A percentile compares a stretch with the other conserved stretches of the same genome.
Evolutionary conservation across 129 eudicot genomes (phyloP).

Genomic region (Helianthus tuberosus): DNA sequence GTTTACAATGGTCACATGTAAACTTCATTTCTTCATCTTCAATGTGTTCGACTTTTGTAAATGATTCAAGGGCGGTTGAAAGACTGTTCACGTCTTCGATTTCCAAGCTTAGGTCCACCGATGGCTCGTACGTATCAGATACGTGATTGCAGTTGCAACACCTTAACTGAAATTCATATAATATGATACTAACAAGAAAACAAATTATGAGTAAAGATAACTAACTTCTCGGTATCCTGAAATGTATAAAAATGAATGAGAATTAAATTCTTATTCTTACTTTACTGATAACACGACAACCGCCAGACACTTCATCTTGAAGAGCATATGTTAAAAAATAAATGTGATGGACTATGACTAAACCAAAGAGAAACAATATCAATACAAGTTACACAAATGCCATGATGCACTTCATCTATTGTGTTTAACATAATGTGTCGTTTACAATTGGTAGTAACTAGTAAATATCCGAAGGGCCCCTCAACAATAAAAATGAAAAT

Average conservation of each 20-base stretch:
- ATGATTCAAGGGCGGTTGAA: constrained; percentile 70
- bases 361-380: background rate
- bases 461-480: background rate
- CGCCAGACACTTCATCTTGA: constrained; percentile 8
- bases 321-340: background rate
- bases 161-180: constrained; percentile 52
- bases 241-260: background rate
- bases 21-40: constrained; percentile 78
- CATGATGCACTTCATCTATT: background rate
- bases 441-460: background rate
- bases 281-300: constrained; percentile 72
- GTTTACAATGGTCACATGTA: constrained; percentile 86
- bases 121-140: constrained; percentile 85
- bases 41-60: constrained; percentile 79
- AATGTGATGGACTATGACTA: background rate
- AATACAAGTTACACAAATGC: background rate
- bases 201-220: background rate
- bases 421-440: background rate
- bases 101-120: constrained; percentile 87
- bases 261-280: constrained; percentile 39
- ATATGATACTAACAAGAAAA: background rate
- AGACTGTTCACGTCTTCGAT: constrained; percentile 68
- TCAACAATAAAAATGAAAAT: background rate
- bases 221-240: background rate
- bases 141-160: constrained; percentile 81